A percentile compares a stretch with the other conserved stretches of the same genome.
phyloP scores from a whole-genome alignment of 2,329 filamentous ascomycete genomes.

The Exophiala viscosa region DNA sequence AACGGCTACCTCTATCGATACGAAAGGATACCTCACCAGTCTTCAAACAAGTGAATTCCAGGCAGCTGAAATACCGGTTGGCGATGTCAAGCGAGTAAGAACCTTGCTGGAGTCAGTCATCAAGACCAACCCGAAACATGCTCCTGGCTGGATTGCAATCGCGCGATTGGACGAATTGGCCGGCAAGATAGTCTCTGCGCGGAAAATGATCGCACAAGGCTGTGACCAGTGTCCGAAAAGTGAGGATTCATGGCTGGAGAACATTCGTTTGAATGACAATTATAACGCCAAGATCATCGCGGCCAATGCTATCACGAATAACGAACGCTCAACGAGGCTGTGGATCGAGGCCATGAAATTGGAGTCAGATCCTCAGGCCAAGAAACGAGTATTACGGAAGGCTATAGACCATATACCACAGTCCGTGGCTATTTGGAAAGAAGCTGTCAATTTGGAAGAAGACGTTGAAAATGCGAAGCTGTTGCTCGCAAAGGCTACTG shows the following conservation, averaged over 20 bases:
- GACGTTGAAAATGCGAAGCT: constrained; percentile 82
- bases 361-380: constrained; percentile 75
- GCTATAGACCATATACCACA: constrained; percentile 90
- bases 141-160: constrained; percentile 92
- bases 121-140: constrained; percentile 93
- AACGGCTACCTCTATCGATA: constrained; percentile 86
- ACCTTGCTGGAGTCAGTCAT: constrained; percentile 94
- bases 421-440: constrained; percentile 96
- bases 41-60: constrained; percentile 76
- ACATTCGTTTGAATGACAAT: constrained; percentile 85
- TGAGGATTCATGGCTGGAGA: constrained; percentile 94
- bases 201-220: constrained; percentile 81
- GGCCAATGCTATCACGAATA: constrained; percentile 86
- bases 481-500: constrained; percentile 87
- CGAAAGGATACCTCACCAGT: constrained; percentile 92
- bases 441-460: constrained; percentile 91
- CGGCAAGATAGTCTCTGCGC: constrained; percentile 83
- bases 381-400: constrained; percentile 88
- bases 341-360: constrained; percentile 97
- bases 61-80: constrained; percentile 77
- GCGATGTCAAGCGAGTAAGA: constrained; percentile 90
- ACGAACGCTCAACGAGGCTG: constrained; percentile 78
- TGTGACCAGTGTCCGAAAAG: constrained; percentile 90
- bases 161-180: constrained; percentile 89
- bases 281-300: constrained; percentile 95